phyloP scores from a whole-genome alignment of 306 rosid species.

The Rubus parviflorus region DNA sequence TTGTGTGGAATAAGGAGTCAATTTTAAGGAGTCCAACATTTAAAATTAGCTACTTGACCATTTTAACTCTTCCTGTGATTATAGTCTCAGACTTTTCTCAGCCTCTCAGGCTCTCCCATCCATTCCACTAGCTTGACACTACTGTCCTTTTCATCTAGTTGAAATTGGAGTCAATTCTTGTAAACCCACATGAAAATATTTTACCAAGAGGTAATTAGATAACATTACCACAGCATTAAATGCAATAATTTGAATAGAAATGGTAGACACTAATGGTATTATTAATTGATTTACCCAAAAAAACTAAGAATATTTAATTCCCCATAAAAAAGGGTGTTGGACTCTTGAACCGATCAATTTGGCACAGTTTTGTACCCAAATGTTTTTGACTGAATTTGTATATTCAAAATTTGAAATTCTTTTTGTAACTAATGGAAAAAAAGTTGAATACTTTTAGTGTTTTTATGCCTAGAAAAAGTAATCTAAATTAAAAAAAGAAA shows the following conservation, averaged over 20 bases:
- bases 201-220: background rate
- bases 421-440: background rate
- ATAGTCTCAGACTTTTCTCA: background rate
- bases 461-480: background rate
- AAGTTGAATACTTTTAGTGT: background rate
- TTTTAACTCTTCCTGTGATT: background rate
- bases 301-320: conserved; percentile 13
- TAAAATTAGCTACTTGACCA: background rate
- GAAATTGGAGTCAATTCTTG: too few species aligned
- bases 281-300: background rate
- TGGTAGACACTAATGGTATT: background rate
- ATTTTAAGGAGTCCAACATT: background rate
- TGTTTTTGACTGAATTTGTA: conserved; percentile 1
- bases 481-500: background rate
- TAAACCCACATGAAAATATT: background rate
- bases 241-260: background rate
- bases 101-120: too few species aligned
- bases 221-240: background rate
- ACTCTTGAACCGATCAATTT: background rate
- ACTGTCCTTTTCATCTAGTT: background rate
- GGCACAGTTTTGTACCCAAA: background rate
- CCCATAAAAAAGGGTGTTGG: conserved; percentile 7
- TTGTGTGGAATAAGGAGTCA: background rate
- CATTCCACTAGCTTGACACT: background rate
- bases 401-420: conserved; percentile 12